A percentile compares a stretch with the other conserved stretches of the same genome.
phyloP scores from a whole-genome alignment of 2,329 filamentous ascomycete genomes.

The Reticulascus tulasneorum region DNA sequence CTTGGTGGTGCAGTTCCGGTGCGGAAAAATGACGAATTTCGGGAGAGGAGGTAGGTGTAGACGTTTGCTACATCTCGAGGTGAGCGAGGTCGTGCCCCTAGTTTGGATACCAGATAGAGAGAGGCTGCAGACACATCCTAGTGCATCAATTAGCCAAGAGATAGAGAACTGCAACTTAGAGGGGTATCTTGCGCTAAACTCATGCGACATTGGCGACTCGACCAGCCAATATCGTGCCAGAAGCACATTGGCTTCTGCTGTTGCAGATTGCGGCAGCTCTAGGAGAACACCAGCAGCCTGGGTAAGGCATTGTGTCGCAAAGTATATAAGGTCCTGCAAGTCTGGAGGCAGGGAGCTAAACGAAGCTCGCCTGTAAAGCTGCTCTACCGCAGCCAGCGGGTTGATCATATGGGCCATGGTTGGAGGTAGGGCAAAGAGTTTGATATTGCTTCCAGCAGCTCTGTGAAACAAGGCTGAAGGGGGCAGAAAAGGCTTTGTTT shows the following conservation, averaged over 20 bases:
- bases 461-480: too few species aligned
- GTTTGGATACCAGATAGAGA: constrained; percentile 78
- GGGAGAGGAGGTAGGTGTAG: constrained; percentile 74
- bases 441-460: too few species aligned
- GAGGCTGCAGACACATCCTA: constrained; percentile 79
- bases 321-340: constrained; percentile 68
- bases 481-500: too few species aligned
- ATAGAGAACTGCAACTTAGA: too few species aligned
- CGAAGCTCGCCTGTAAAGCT: constrained; percentile 56
- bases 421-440: too few species aligned
- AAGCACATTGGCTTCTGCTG: constrained; percentile 79
- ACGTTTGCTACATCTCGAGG: constrained; percentile 80
- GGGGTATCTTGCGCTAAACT: constrained; percentile 46
- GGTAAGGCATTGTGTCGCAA: constrained; percentile 67
- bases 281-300: constrained; percentile 79
- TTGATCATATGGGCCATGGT: constrained; percentile 44
- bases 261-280: constrained; percentile 77
- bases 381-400: constrained; percentile 66
- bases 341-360: constrained; percentile 60
- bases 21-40: constrained; percentile 52
- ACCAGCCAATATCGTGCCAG: constrained; percentile 76
- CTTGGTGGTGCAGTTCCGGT: constrained; percentile 24
- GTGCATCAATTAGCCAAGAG: too few species aligned
- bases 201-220: constrained; percentile 51
- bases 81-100: constrained; percentile 71